Conservation (phyloP, 177 flowering plant genomes). For the Vitis hybrid region DNA sequence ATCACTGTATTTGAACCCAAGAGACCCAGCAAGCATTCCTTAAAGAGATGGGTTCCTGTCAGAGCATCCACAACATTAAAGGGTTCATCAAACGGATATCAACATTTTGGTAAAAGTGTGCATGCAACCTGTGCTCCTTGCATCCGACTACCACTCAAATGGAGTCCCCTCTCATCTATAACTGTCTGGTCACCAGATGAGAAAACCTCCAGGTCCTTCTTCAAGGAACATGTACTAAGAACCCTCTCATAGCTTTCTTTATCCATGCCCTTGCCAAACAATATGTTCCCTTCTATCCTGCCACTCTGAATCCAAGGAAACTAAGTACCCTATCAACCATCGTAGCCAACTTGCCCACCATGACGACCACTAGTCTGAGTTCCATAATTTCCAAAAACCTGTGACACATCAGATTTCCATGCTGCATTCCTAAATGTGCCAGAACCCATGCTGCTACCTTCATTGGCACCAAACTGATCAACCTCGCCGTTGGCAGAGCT, state of each 20-base stretch:
- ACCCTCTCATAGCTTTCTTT: slow-evolving; percentile 43
- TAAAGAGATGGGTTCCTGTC: slow-evolving; percentile 62
- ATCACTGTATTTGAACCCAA: slow-evolving; percentile 58
- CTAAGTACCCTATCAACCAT: slow-evolving; percentile 48
- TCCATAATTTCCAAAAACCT: no score
- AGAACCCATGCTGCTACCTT: no score
- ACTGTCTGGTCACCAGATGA: slow-evolving; percentile 59
- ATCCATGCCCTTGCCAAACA: slow-evolving; percentile 65
- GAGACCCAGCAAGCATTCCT: slow-evolving; percentile 51
- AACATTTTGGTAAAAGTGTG: slow-evolving; percentile 65
- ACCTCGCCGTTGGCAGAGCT: no score
- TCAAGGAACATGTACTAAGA: slow-evolving; percentile 55
- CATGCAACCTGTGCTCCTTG: slow-evolving; percentile 75
- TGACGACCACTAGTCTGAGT: no score
- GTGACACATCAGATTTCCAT: no score
- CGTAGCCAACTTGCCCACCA: no score
- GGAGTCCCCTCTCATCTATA: slow-evolving; percentile 71
- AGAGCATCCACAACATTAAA: slow-evolving; percentile 82
- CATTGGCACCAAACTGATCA: no score
- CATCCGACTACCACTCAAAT: slow-evolving; percentile 79
- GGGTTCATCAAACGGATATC: slow-evolving; percentile 79
- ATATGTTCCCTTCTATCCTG: slow-evolving; percentile 60
- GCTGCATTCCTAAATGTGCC: no score
- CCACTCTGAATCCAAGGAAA: slow-evolving; percentile 84
- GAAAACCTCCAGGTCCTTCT: slow-evolving; percentile 53